phyloP scores from a whole-genome alignment of 129 eudicot genomes.

The Artemisia annua region DNA sequence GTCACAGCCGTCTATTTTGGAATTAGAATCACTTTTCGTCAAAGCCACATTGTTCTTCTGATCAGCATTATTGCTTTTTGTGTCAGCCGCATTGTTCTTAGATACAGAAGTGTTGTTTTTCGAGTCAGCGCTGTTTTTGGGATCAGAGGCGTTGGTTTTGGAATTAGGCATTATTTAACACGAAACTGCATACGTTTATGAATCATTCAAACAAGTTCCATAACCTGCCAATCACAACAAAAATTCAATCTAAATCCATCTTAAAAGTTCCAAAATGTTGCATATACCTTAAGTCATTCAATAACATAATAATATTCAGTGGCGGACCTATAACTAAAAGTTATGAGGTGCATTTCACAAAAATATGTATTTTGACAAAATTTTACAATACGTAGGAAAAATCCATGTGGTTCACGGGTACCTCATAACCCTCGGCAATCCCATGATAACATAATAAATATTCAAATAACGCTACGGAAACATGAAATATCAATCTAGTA shows the following conservation, averaged over 20 bases:
- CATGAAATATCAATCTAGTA: background rate
- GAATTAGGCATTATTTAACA: slow-evolving; percentile 38
- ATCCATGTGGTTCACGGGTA: no score
- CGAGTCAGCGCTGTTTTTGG: slow-evolving; percentile 19
- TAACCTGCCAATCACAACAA: slow-evolving; percentile 26
- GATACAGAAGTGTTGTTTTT: slow-evolving; percentile 19
- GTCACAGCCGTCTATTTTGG: slow-evolving; percentile 18
- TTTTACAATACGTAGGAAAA: no score
- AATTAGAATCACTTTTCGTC: slow-evolving; percentile 29
- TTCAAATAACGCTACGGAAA: background rate
- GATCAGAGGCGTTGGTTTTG: slow-evolving; percentile 28
- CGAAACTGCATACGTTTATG: background rate
- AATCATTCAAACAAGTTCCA: slow-evolving; percentile 15
- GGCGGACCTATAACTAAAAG: no score
- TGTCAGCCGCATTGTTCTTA: slow-evolving; percentile 8
- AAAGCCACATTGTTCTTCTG: slow-evolving; percentile 23
- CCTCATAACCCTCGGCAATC: no score
- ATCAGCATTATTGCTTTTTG: slow-evolving; percentile 3
- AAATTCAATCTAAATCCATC: slow-evolving; percentile 2
- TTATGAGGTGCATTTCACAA: no score
- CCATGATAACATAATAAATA: background rate
- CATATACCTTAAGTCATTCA: background rate
- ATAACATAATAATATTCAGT: background rate
- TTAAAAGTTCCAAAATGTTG: background rate
- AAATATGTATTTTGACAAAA: no score